Evolutionary conservation across 2,329 filamentous ascomycete genomes (phyloP).

Genomic region (Aureobasidium sp.): DNA sequence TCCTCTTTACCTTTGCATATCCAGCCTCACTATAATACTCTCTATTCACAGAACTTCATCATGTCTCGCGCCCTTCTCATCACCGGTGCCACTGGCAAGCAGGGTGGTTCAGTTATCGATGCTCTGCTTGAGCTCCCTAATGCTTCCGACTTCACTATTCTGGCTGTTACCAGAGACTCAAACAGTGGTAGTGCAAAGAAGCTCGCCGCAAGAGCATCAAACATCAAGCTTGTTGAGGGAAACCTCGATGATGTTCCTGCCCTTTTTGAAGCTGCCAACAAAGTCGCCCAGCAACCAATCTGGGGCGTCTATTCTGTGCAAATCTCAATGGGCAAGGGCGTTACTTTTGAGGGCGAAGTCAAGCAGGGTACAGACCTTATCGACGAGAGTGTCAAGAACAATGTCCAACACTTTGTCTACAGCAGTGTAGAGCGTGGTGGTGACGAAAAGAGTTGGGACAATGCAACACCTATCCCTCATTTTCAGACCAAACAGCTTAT

Average conservation of each 20-base stretch:
- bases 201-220: constrained; percentile 35
- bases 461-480: constrained; percentile 52
- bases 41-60: neutral
- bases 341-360: constrained; percentile 42
- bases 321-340: constrained; percentile 39
- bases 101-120: constrained; percentile 38
- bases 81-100: constrained; percentile 42
- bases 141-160: constrained; percentile 40
- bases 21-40: neutral
- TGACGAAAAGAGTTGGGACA: constrained; percentile 45
- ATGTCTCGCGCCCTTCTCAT: constrained; percentile 37
- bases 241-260: constrained; percentile 44
- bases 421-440: constrained; percentile 58
- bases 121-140: constrained; percentile 26
- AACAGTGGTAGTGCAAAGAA: constrained; percentile 43
- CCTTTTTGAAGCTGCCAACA: constrained; percentile 43
- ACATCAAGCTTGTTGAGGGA: constrained; percentile 49
- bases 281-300: constrained; percentile 20
- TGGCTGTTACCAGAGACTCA: constrained; percentile 51
- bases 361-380: constrained; percentile 53
- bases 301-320: constrained; percentile 57
- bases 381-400: constrained; percentile 49
- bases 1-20: neutral
- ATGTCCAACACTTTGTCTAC: constrained; percentile 58
- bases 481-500: constrained; percentile 52